These are phyloP conservation scores for Bullera alba DNA, from an alignment of 768 basidiomycete genomes.

Conservation along the genomic window DNA sequence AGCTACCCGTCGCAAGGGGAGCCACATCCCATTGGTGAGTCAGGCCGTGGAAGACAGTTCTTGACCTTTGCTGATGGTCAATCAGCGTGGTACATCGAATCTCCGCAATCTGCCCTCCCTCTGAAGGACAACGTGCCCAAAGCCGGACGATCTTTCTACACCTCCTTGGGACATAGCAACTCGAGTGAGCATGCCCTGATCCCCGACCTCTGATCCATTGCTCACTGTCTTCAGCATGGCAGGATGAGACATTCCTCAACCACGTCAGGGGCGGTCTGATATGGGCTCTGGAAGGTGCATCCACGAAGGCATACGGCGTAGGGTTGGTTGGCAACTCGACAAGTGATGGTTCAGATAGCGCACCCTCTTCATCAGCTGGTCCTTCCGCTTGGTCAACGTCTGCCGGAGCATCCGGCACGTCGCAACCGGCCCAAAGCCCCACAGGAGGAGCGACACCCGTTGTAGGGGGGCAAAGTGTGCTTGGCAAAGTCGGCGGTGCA, in stretches of 20 bases:
- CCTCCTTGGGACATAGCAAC: slow-evolving; percentile 68
- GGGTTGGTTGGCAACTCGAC: slow-evolving; percentile 56
- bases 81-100: slow-evolving; percentile 76
- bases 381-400: too few species aligned
- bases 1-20: slow-evolving; percentile 58
- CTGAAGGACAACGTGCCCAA: slow-evolving; percentile 39
- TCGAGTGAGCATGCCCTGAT: slow-evolving; percentile 51
- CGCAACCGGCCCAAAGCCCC: too few species aligned
- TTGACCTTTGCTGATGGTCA: neutral
- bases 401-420: too few species aligned
- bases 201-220: neutral
- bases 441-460: too few species aligned
- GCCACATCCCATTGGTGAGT: slow-evolving; percentile 69
- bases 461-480: too few species aligned
- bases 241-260: slow-evolving; percentile 63
- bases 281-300: slow-evolving; percentile 65
- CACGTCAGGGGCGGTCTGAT: slow-evolving; percentile 70
- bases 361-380: too few species aligned
- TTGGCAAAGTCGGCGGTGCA: too few species aligned
- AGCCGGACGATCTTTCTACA: slow-evolving; percentile 76
- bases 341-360: too few species aligned
- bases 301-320: slow-evolving; percentile 62
- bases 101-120: slow-evolving; percentile 58
- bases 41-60: neutral
- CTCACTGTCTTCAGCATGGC: slow-evolving; percentile 17